These are phyloP conservation scores for Amphichorda felina DNA, from an alignment of 2,329 filamentous ascomycete genomes.

Conservation along the genomic window DNA sequence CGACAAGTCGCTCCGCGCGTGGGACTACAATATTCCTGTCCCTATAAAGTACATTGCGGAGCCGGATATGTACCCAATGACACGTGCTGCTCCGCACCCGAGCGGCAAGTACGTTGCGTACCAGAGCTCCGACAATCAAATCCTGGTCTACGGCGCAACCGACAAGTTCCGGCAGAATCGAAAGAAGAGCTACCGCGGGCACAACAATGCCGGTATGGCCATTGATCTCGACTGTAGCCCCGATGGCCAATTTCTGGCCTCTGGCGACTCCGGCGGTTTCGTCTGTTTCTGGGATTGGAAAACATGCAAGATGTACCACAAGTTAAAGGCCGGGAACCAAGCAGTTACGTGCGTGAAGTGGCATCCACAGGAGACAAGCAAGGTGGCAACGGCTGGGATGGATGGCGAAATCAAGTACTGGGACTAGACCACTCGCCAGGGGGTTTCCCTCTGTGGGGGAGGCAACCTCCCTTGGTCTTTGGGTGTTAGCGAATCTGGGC, in stretches of 20 bases:
- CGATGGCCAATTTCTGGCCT: slow-evolving; percentile 83
- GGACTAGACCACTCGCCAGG: slow-evolving; percentile 47
- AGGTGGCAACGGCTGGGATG: slow-evolving; percentile 81
- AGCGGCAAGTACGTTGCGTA: slow-evolving; percentile 90
- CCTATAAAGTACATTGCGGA: slow-evolving; percentile 98
- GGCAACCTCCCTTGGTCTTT: background rate
- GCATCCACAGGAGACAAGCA: slow-evolving; percentile 96
- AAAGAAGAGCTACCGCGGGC: slow-evolving; percentile 91
- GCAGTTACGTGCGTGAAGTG: slow-evolving; percentile 81
- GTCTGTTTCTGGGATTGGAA: slow-evolving; percentile 99
- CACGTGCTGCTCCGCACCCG: slow-evolving; percentile 72
- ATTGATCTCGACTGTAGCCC: slow-evolving; percentile 83
- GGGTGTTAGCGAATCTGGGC: background rate
- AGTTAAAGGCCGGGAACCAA: slow-evolving; percentile 74
- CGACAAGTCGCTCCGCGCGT: slow-evolving; percentile 89
- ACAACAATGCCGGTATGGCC: slow-evolving; percentile 90
- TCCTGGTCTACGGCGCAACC: slow-evolving; percentile 86
- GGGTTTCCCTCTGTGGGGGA: background rate
- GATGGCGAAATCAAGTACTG: slow-evolving; percentile 86
- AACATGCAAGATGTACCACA: slow-evolving; percentile 98
- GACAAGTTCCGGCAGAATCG: slow-evolving; percentile 96
- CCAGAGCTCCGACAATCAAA: slow-evolving; percentile 90
- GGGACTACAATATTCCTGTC: slow-evolving; percentile 97
- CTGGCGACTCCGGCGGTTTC: slow-evolving; percentile 78
- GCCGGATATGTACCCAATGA: slow-evolving; percentile 95